Evolutionary conservation across 2,329 filamentous ascomycete species (phyloP).

Genomic region (Tolypocladium sp.): DNA sequence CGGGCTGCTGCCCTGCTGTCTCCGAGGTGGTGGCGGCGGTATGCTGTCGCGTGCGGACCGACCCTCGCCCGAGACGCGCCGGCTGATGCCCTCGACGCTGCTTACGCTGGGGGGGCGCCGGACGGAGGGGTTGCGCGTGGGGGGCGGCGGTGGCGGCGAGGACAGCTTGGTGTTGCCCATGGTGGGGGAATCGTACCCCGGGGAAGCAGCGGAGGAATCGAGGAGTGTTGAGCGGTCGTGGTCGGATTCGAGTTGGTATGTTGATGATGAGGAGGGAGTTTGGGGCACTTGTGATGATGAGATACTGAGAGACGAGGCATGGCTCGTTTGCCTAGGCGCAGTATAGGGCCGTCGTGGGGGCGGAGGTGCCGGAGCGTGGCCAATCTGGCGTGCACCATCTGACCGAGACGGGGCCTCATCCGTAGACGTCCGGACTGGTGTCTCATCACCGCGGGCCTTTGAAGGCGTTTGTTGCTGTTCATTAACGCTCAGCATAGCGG

Average conservation of each 20-base stretch:
- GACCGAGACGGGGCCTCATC: constrained; percentile 40
- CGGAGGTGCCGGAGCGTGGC: constrained; percentile 40
- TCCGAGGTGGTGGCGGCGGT: constrained; percentile 40
- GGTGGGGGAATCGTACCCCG: constrained; percentile 5
- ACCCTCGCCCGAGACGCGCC: constrained; percentile 9
- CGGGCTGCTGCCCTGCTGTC: constrained; percentile 37
- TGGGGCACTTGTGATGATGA: constrained; percentile 5
- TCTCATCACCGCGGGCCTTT: constrained; percentile 21
- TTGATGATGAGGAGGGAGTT: constrained; percentile 8
- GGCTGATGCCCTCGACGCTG: constrained; percentile 27
- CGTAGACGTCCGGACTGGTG: constrained; percentile 35
- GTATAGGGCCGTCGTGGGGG: constrained; percentile 42
- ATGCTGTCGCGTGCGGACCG: constrained; percentile 17
- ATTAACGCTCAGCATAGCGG: not conserved
- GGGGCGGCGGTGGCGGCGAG: constrained; percentile 32
- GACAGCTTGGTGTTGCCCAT: constrained; percentile 9
- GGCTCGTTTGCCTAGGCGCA: constrained; percentile 20
- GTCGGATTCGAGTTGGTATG: constrained; percentile 11
- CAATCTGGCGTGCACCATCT: constrained; percentile 32
- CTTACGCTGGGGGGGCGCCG: constrained; percentile 34
- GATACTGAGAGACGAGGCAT: constrained; percentile 8
- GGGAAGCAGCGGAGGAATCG: not conserved
- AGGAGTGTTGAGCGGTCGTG: constrained; percentile 1
- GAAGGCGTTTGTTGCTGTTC: constrained; percentile 4
- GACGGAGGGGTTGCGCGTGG: constrained; percentile 32